Conservation (phyloP, 768 basidiomycete species). For the Leccinum broughii region DNA sequence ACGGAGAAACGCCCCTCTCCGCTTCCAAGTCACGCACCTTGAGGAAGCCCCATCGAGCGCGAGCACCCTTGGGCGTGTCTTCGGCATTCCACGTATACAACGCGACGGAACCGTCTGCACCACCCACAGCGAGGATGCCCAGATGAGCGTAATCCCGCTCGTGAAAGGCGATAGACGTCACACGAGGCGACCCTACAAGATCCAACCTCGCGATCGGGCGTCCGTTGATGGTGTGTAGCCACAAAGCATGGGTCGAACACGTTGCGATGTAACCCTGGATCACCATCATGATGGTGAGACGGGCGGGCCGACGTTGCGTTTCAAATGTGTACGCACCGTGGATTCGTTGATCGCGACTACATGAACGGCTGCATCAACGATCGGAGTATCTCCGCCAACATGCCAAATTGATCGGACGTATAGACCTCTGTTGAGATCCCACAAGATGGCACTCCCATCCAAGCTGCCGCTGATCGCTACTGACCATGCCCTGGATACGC, state of each 20-base stretch:
- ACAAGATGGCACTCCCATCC: slow-evolving; percentile 84
- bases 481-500: slow-evolving; percentile 81
- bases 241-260: slow-evolving; percentile 69
- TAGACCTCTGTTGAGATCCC: slow-evolving; percentile 84
- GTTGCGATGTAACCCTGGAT: slow-evolving; percentile 83
- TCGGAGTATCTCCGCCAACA: slow-evolving; percentile 28
- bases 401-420: slow-evolving; percentile 86
- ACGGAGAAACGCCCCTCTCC: slow-evolving; percentile 36
- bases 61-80: slow-evolving; percentile 62
- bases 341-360: slow-evolving; percentile 82
- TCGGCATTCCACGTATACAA: slow-evolving; percentile 87
- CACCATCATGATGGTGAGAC: slow-evolving; percentile 5
- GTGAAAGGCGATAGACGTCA: slow-evolving; percentile 82
- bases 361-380: slow-evolving; percentile 49
- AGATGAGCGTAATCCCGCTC: slow-evolving; percentile 83
- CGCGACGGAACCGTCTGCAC: slow-evolving; percentile 71
- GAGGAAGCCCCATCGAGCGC: slow-evolving; percentile 74
- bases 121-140: slow-evolving; percentile 80
- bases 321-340: slow-evolving; percentile 54
- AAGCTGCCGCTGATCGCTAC: slow-evolving; percentile 78
- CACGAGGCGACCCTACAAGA: slow-evolving; percentile 48
- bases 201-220: slow-evolving; percentile 73
- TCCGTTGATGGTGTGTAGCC: slow-evolving; percentile 85
- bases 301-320: too few species aligned
- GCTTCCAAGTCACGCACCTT: slow-evolving; percentile 68